These are phyloP conservation scores for Angomonas deanei DNA, from an alignment of 208 protist genomes.

Conservation along the genomic window DNA sequence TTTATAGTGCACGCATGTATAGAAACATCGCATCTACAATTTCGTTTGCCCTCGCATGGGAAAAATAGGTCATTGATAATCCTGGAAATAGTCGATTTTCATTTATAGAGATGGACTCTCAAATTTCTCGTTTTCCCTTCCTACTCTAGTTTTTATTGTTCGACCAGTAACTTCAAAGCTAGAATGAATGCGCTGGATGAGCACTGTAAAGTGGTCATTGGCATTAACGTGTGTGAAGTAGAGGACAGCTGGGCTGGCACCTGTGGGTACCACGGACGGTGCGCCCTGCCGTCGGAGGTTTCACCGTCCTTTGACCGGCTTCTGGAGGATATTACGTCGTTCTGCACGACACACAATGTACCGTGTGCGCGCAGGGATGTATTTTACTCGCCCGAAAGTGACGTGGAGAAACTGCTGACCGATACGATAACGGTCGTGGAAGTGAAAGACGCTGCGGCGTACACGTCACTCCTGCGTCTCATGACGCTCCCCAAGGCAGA, in stretches of 20 bases:
- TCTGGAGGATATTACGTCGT: neutral
- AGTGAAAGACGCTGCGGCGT: too few species aligned
- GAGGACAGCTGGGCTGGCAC: neutral
- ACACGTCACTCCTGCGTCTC: too few species aligned
- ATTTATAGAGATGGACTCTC: neutral
- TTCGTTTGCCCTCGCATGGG: too few species aligned
- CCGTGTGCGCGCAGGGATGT: too few species aligned
- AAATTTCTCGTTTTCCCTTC: neutral
- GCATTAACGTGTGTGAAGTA: slow-evolving; percentile 10
- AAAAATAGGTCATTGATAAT: too few species aligned
- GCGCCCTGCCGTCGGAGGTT: slow-evolving; percentile 8
- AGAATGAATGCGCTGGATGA: slow-evolving; percentile 37
- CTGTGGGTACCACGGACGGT: slow-evolving; percentile 15
- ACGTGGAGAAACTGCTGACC: too few species aligned
- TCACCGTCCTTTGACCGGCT: too few species aligned
- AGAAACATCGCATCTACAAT: too few species aligned
- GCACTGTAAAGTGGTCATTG: slow-evolving; percentile 25
- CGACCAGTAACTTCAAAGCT: neutral
- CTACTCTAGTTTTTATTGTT: slow-evolving; percentile 1
- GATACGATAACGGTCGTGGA: too few species aligned
- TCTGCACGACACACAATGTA: neutral
- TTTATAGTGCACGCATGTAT: too few species aligned
- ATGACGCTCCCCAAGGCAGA: too few species aligned
- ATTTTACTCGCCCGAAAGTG: too few species aligned
- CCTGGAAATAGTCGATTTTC: neutral